Percentiles rank a stretch among this genome's conserved stretches.
Conservation (phyloP, 129 eudicot species). For the Solidago caesia region DNA sequence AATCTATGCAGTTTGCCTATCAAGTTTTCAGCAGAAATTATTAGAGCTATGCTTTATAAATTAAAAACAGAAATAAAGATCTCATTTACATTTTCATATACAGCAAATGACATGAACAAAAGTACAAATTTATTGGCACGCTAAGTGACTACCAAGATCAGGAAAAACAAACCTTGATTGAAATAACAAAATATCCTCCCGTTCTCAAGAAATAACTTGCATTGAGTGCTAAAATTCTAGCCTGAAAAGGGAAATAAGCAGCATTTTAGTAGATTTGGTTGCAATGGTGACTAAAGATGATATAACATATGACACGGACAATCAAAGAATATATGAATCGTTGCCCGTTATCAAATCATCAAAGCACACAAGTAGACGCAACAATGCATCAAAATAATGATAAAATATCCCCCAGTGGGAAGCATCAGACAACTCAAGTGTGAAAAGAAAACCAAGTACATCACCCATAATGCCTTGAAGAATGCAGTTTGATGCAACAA, state of each 20-base stretch:
- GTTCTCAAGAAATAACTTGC: constrained; percentile 82
- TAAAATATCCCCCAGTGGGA: no score
- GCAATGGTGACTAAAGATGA: not conserved
- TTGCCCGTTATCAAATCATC: not conserved
- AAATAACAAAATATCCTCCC: constrained; percentile 88
- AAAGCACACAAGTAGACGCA: no score
- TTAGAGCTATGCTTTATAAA: not conserved
- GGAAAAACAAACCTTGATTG: constrained; percentile 61
- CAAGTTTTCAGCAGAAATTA: not conserved
- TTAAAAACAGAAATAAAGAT: not conserved
- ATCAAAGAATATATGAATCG: not conserved
- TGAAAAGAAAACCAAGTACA: no score
- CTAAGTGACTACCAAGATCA: not conserved
- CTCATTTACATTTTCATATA: not conserved
- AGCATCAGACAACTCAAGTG: no score
- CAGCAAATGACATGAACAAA: no score
- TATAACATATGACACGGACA: not conserved
- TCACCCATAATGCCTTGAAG: no score
- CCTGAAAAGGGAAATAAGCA: constrained; percentile 46
- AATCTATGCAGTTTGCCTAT: constrained; percentile 95
- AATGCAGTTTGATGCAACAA: no score
- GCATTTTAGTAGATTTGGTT: not conserved
- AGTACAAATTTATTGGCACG: no score
- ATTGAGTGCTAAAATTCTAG: constrained; percentile 82
- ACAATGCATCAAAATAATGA: no score